Evolutionary conservation across 768 basidiomycete species (phyloP).

Genomic region (Neoboletus magnificus): DNA sequence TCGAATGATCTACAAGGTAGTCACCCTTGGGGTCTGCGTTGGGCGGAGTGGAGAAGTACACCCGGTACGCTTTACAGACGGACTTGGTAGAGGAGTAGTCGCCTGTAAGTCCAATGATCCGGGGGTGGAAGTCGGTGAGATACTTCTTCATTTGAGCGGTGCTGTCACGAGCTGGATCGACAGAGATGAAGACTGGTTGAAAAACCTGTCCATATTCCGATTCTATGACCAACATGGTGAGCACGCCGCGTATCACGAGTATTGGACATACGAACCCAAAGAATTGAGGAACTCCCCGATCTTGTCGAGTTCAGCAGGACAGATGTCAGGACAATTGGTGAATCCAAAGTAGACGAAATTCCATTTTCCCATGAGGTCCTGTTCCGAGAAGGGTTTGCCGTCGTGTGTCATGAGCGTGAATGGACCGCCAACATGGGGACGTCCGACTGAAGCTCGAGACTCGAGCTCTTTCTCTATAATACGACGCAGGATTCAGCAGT

Average conservation of each 20-base stretch:
- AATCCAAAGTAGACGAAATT: conserved; percentile 97
- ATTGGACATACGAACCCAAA: conserved; percentile 50
- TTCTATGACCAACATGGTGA: conserved; percentile 42
- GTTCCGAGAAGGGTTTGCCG: conserved; percentile 71
- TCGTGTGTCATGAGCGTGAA: conserved; percentile 72
- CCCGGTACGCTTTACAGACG: conserved; percentile 92
- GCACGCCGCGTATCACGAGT: neutral
- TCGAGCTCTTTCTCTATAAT: conserved; percentile 68
- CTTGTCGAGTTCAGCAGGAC: conserved; percentile 97
- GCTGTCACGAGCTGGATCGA: conserved; percentile 91
- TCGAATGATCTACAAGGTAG: conserved; percentile 95
- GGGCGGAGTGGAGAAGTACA: conserved; percentile 96
- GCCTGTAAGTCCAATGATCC: conserved; percentile 85
- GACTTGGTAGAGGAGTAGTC: conserved; percentile 81
- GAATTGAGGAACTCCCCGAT: conserved; percentile 72
- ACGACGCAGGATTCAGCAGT: neutral
- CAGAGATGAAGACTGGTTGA: conserved; percentile 91
- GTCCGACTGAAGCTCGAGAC: conserved; percentile 71
- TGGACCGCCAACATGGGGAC: conserved; percentile 88
- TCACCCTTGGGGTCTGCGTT: conserved; percentile 84
- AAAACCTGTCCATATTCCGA: conserved; percentile 67
- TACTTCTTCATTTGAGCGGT: conserved; percentile 59
- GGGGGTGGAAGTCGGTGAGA: conserved; percentile 85
- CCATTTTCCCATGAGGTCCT: conserved; percentile 87
- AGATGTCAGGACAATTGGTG: conserved; percentile 99